phyloP scores from a whole-genome alignment of 805 yeast species.

The Cyberlindnera meyerae region DNA sequence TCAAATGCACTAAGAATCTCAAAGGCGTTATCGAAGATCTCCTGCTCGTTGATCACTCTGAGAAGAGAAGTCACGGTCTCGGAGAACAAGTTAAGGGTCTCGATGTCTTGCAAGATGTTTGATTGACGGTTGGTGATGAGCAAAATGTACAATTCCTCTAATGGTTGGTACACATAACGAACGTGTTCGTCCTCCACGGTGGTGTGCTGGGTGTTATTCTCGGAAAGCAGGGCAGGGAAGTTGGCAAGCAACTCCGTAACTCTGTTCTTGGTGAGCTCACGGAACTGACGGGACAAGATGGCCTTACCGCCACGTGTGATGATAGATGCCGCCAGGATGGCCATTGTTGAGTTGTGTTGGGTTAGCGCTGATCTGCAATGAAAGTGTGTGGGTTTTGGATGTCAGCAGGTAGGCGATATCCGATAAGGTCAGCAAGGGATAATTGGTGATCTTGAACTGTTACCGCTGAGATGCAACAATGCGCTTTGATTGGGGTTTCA shows the following conservation, averaged over 20 bases:
- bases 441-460: too few relatives aligned
- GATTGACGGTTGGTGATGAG: slow-evolving; percentile 87
- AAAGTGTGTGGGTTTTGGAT: too few relatives aligned
- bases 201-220: slow-evolving; percentile 76
- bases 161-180: slow-evolving; percentile 92
- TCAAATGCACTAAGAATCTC: slow-evolving; percentile 90
- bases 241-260: slow-evolving; percentile 81
- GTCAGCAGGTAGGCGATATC: too few relatives aligned
- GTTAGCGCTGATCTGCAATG: not conserved
- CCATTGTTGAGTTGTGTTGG: slow-evolving; percentile 38
- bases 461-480: too few relatives aligned
- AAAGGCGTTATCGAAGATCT: slow-evolving; percentile 78
- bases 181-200: slow-evolving; percentile 89
- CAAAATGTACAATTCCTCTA: slow-evolving; percentile 89
- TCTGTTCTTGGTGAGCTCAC: slow-evolving; percentile 76
- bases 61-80: slow-evolving; percentile 75
- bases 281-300: slow-evolving; percentile 85
- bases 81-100: slow-evolving; percentile 80
- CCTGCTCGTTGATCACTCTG: slow-evolving; percentile 72
- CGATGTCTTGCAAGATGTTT: slow-evolving; percentile 90
- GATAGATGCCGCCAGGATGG: slow-evolving; percentile 87
- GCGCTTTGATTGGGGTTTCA: too few relatives aligned
- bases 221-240: slow-evolving; percentile 74
- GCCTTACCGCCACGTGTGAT: slow-evolving; percentile 94
- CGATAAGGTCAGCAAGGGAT: too few relatives aligned